These are phyloP conservation scores for Leishmania braziliensis DNA, from an alignment of 208 protist species.

Conservation along the genomic window DNA sequence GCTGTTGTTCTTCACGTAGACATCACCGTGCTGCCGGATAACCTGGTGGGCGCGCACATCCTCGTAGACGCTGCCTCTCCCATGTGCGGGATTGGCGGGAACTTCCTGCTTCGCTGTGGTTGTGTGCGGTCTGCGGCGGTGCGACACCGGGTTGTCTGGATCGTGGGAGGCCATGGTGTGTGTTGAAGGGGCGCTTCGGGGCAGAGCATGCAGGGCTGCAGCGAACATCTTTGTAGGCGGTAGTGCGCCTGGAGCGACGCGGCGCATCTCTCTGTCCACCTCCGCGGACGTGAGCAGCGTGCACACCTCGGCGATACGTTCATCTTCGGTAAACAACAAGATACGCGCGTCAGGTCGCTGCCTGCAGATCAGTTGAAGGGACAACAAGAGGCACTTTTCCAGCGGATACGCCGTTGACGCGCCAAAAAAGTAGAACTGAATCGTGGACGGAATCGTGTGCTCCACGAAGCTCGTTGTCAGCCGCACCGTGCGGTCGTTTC, in stretches of 20 bases:
- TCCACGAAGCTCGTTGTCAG: slow-evolving; percentile 91
- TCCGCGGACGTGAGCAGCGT: slow-evolving; percentile 32
- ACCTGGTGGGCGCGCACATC: slow-evolving; percentile 52
- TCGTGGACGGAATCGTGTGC: slow-evolving; percentile 79
- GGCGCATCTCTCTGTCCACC: slow-evolving; percentile 14
- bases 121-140: neutral
- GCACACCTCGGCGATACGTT: slow-evolving; percentile 42
- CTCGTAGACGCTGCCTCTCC: slow-evolving; percentile 15
- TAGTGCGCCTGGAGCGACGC: slow-evolving; percentile 13
- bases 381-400: slow-evolving; percentile 39
- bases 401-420: slow-evolving; percentile 46
- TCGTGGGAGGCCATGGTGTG: neutral
- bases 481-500: slow-evolving; percentile 87
- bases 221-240: slow-evolving; percentile 9
- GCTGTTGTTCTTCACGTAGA: slow-evolving; percentile 82
- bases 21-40: slow-evolving; percentile 41
- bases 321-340: slow-evolving; percentile 67
- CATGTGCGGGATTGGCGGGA: neutral
- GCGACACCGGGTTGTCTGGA: neutral
- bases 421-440: slow-evolving; percentile 84
- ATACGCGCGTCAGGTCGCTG: slow-evolving; percentile 65
- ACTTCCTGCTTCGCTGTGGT: neutral
- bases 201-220: slow-evolving; percentile 23
- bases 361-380: slow-evolving; percentile 75
- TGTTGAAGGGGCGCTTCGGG: neutral